Evolutionary conservation across 2,329 filamentous ascomycete genomes (phyloP).

Genomic region (Penicillium digitatum): DNA sequence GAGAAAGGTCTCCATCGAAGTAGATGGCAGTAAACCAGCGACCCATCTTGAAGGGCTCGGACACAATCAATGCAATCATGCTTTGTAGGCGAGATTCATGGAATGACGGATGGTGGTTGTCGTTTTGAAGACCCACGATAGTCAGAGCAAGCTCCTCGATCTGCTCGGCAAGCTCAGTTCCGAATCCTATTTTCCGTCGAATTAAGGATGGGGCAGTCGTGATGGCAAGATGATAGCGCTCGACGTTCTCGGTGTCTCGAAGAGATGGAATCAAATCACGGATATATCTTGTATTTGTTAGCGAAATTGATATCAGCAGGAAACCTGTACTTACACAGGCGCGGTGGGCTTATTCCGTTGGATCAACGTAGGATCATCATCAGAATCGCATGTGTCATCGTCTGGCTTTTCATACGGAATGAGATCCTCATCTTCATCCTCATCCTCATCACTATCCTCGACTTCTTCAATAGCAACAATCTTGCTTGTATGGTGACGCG

Average conservation of each 20-base stretch:
- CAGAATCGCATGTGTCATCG: slow-evolving; percentile 83
- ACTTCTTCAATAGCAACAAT: slow-evolving; percentile 61
- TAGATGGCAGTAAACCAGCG: slow-evolving; percentile 80
- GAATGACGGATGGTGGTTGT: slow-evolving; percentile 76
- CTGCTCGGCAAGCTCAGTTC: slow-evolving; percentile 81
- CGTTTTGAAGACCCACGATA: slow-evolving; percentile 77
- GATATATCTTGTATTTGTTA: slow-evolving; percentile 57
- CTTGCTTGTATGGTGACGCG: slow-evolving; percentile 32
- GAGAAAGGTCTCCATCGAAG: slow-evolving; percentile 87
- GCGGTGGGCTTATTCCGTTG: slow-evolving; percentile 76
- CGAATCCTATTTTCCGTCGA: slow-evolving; percentile 81
- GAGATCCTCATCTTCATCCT: slow-evolving; percentile 63
- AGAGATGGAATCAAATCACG: slow-evolving; percentile 76
- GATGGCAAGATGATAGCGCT: slow-evolving; percentile 76
- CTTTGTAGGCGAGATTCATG: slow-evolving; percentile 70
- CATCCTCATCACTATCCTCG: slow-evolving; percentile 42
- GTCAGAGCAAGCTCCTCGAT: slow-evolving; percentile 73
- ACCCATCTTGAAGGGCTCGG: slow-evolving; percentile 71
- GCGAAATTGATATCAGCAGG: not conserved
- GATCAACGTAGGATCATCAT: slow-evolving; percentile 85
- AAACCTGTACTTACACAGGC: slow-evolving; percentile 58
- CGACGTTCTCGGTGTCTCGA: slow-evolving; percentile 75
- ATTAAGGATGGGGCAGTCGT: slow-evolving; percentile 74
- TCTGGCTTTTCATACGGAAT: slow-evolving; percentile 78
- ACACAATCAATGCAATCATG: slow-evolving; percentile 75